phyloP scores from a whole-genome alignment of 2,329 filamentous ascomycete species.

The Aspergillus arachidicola region DNA sequence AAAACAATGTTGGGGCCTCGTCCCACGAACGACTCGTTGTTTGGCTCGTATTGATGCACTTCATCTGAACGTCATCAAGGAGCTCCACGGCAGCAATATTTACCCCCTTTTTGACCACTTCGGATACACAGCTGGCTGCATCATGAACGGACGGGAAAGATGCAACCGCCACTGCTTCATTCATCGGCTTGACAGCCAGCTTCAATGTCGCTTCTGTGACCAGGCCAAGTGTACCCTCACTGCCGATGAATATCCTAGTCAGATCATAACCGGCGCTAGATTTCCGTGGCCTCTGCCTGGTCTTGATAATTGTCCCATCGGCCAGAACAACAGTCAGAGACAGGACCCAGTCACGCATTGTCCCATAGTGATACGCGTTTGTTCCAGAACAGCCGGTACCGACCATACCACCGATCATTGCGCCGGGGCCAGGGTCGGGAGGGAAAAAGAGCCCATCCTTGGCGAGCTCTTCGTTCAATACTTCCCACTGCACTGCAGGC shows the following conservation, averaged over 20 bases:
- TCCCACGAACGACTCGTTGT: slow-evolving; percentile 60
- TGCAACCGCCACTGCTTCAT: slow-evolving; percentile 77
- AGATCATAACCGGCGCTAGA: slow-evolving; percentile 90
- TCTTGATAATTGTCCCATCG: slow-evolving; percentile 91
- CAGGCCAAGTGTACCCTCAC: slow-evolving; percentile 86
- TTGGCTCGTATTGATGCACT: slow-evolving; percentile 61
- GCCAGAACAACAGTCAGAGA: slow-evolving; percentile 85
- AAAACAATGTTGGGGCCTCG: slow-evolving; percentile 71
- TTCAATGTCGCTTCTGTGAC: slow-evolving; percentile 91
- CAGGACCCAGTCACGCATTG: slow-evolving; percentile 93
- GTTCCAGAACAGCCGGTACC: slow-evolving; percentile 66
- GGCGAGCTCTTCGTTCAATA: slow-evolving; percentile 76
- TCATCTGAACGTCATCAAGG: slow-evolving; percentile 88
- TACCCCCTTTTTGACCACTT: slow-evolving; percentile 77
- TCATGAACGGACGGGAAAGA: slow-evolving; percentile 67
- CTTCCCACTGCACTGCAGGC: slow-evolving; percentile 83
- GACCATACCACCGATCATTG: slow-evolving; percentile 79
- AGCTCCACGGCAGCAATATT: slow-evolving; percentile 89
- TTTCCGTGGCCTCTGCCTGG: slow-evolving; percentile 82
- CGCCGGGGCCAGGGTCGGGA: slow-evolving; percentile 85
- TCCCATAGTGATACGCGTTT: slow-evolving; percentile 89
- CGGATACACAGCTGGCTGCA: slow-evolving; percentile 77
- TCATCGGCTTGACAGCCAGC: slow-evolving; percentile 77
- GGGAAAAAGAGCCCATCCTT: slow-evolving; percentile 84
- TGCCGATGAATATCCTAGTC: slow-evolving; percentile 85